Conservation (phyloP, 2,329 filamentous ascomycete genomes). For the Coniochaeta sp. region DNA sequence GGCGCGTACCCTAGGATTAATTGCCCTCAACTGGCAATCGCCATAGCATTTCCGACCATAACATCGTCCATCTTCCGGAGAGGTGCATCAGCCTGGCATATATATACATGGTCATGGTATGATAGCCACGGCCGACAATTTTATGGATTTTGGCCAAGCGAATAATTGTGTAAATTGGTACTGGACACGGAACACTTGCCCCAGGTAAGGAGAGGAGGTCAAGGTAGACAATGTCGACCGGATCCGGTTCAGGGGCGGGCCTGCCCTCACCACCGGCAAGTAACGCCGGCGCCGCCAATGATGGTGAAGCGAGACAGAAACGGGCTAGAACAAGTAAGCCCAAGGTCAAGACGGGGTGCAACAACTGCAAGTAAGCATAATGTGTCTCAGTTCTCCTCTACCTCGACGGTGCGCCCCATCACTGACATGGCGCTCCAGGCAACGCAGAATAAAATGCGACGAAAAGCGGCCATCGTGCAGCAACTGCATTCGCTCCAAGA, state of each 20-base stretch:
- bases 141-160: background rate
- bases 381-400: background rate
- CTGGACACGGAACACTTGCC: too few species aligned
- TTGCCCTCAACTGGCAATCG: background rate
- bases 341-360: slow-evolving; percentile 61
- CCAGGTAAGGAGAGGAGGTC: too few species aligned
- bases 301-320: slow-evolving; percentile 26
- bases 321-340: slow-evolving; percentile 46
- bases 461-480: slow-evolving; percentile 53
- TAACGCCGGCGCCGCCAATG: slow-evolving; percentile 9
- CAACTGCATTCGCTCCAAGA: slow-evolving; percentile 53
- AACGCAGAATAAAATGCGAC: slow-evolving; percentile 59
- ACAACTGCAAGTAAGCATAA: slow-evolving; percentile 56
- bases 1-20: background rate
- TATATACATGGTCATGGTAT: background rate
- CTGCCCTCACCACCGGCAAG: background rate
- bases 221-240: background rate
- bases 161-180: background rate
- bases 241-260: background rate
- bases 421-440: slow-evolving; percentile 26
- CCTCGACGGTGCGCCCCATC: background rate
- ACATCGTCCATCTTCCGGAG: background rate
- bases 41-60: background rate
- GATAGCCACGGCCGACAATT: background rate
- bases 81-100: background rate